A percentile compares a stretch with the other conserved stretches of the same genome.
phyloP scores from a whole-genome alignment of 202 grass and related monocot species.

The Zizania palustris region DNA sequence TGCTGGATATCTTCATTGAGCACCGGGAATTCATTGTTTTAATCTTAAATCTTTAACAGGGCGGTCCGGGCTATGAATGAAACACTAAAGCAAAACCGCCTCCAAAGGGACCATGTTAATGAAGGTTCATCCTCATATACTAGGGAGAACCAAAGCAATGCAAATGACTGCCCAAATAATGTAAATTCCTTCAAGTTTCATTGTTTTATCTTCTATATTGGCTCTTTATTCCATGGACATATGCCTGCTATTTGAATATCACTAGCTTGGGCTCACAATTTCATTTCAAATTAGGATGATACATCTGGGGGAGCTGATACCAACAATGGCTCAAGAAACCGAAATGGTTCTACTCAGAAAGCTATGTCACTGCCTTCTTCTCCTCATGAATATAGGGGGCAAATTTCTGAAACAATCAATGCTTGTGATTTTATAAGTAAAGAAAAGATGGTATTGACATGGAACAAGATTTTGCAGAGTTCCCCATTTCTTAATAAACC shows the following conservation, averaged over 20 bases:
- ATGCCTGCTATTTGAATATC: conserved; percentile 23
- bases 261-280: conserved; percentile 31
- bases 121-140: conserved; percentile 72
- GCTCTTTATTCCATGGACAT: conserved; percentile 24
- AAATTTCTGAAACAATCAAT: conserved; percentile 54
- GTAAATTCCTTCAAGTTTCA: conserved; percentile 47
- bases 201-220: conserved; percentile 34
- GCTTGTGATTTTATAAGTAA: conserved; percentile 71
- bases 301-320: conserved; percentile 39
- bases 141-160: conserved; percentile 49
- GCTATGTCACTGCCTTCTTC: conserved; percentile 94
- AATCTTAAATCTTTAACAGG: conserved; percentile 59
- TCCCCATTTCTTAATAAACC: conserved; percentile 84
- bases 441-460: conserved; percentile 71
- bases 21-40: conserved; percentile 31
- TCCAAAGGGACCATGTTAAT: conserved; percentile 77
- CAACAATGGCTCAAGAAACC: conserved; percentile 59
- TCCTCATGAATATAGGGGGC: conserved; percentile 79
- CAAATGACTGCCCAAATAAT: conserved; percentile 55
- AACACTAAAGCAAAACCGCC: conserved; percentile 97
- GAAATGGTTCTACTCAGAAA: conserved; percentile 63
- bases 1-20: conserved; percentile 32
- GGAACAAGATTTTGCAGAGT: conserved; percentile 80
- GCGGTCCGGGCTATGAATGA: conserved; percentile 99
- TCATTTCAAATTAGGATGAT: conserved; percentile 63